Percentiles rank a stretch among this genome's conserved stretches.
phyloP scores from a whole-genome alignment of 179 eudicot genomes.

The Silene coronaria region DNA sequence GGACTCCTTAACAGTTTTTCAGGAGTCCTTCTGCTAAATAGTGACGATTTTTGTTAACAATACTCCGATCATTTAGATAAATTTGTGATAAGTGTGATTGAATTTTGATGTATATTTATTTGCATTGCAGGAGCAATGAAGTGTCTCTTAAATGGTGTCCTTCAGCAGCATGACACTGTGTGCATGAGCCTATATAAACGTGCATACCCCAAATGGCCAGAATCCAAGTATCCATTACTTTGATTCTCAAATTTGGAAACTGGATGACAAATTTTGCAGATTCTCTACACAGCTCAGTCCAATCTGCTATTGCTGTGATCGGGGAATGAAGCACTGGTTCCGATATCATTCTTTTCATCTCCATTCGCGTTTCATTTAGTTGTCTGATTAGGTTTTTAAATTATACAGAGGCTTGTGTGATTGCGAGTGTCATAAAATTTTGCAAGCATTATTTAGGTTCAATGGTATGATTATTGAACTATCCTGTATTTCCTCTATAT shows the following conservation, averaged over 20 bases:
- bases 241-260: slow-evolving; percentile 22
- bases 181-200: slow-evolving; percentile 94
- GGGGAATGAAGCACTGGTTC: slow-evolving; percentile 98
- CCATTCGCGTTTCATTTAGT: not conserved
- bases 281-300: slow-evolving; percentile 27
- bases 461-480: not conserved
- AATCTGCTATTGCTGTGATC: slow-evolving; percentile 17
- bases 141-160: slow-evolving; percentile 71
- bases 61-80: too few relatives aligned
- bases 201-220: slow-evolving; percentile 87
- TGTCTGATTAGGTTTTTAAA: not conserved
- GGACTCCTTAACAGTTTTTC: too few relatives aligned
- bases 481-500: not conserved
- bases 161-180: slow-evolving; percentile 81
- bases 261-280: slow-evolving; percentile 15
- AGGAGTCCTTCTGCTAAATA: too few relatives aligned
- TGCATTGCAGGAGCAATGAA: slow-evolving; percentile 75
- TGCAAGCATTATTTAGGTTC: not conserved
- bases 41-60: too few relatives aligned
- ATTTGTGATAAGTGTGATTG: not conserved
- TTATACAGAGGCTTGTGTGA: slow-evolving; percentile 8
- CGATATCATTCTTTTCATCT: slow-evolving; percentile 30
- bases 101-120: not conserved
- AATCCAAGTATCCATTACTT: slow-evolving; percentile 52
- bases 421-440: slow-evolving; percentile 14